Evolutionary conservation across 2,329 filamentous ascomycete species (phyloP).

Genomic region (Aspergillus persii): DNA sequence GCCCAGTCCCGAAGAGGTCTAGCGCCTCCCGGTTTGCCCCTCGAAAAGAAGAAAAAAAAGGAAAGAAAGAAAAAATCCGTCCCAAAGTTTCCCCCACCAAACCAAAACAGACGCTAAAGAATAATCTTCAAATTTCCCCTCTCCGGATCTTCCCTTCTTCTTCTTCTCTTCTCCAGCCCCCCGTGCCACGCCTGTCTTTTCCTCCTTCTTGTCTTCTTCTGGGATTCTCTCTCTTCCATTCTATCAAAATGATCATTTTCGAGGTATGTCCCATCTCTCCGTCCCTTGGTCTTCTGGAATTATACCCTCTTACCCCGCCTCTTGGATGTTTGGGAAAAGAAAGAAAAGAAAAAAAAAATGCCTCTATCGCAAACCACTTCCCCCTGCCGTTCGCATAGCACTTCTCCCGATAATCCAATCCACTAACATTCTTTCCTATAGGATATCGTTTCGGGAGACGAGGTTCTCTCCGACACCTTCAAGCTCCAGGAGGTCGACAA

Average conservation of each 20-base stretch:
- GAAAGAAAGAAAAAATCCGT: constrained; percentile 1
- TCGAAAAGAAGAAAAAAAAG: constrained; percentile 10
- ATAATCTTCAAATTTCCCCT: constrained; percentile 33
- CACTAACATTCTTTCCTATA: constrained; percentile 41
- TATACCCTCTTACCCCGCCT: not conserved
- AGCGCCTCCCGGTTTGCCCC: constrained; percentile 14
- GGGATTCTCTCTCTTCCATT: constrained; percentile 13
- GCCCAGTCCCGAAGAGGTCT: constrained; percentile 11
- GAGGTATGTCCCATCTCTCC: constrained; percentile 48
- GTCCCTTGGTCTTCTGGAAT: not conserved
- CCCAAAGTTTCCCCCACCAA: constrained; percentile 17
- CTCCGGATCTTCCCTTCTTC: constrained; percentile 26
- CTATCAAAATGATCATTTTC: constrained; percentile 71
- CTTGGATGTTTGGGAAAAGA: constrained; percentile 3
- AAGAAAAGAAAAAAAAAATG: not conserved
- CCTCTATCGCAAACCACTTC: too few relatives aligned
- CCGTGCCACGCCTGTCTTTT: constrained; percentile 24
- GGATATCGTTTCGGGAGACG: constrained; percentile 87
- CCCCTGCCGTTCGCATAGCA: not conserved
- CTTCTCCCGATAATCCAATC: not conserved
- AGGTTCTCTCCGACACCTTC: constrained; percentile 96
- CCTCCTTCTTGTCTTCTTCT: constrained; percentile 24
- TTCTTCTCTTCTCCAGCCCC: constrained; percentile 19
- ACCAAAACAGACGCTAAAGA: constrained; percentile 20
- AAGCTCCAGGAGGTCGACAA: constrained; percentile 76